Percentiles rank a stretch among this genome's conserved stretches.
Conservation (phyloP, 2,329 filamentous ascomycete species). For the Cadophora malorum region DNA sequence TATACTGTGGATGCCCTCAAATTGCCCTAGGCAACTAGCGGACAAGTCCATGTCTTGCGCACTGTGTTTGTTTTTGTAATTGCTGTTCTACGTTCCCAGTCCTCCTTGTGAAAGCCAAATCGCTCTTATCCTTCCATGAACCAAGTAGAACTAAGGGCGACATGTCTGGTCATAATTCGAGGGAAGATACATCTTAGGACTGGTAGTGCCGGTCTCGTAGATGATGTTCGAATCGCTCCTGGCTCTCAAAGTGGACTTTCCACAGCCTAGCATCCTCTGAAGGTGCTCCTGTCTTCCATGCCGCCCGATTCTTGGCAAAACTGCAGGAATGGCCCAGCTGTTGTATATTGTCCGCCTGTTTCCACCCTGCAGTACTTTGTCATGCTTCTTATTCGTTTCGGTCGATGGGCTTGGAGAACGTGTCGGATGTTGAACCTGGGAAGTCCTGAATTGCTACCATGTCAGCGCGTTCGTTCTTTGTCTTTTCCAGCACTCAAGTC, state of each 20-base stretch:
- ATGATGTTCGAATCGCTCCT: background rate
- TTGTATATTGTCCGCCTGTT: no score
- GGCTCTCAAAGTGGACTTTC: background rate
- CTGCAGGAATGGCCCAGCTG: no score
- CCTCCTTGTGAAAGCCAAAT: background rate
- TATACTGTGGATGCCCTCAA: conserved; percentile 2
- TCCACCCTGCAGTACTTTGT: no score
- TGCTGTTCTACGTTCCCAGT: background rate
- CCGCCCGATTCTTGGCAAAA: no score
- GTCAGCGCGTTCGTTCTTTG: no score
- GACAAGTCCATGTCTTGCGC: background rate
- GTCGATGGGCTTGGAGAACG: no score
- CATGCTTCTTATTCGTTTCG: no score
- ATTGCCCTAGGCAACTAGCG: background rate
- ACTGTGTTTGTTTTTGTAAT: background rate
- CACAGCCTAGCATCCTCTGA: no score
- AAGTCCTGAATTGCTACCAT: no score
- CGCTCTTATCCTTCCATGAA: background rate
- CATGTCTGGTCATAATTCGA: background rate
- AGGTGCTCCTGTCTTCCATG: no score
- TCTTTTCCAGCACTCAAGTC: no score
- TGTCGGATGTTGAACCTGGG: no score
- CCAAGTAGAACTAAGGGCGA: conserved; percentile 1
- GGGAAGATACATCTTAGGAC: background rate
- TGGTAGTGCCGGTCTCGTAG: background rate